Base-by-base conservation (phyloP, 371 early-diverging fungal genomes). In the Apophysomyces sp. region DNA sequence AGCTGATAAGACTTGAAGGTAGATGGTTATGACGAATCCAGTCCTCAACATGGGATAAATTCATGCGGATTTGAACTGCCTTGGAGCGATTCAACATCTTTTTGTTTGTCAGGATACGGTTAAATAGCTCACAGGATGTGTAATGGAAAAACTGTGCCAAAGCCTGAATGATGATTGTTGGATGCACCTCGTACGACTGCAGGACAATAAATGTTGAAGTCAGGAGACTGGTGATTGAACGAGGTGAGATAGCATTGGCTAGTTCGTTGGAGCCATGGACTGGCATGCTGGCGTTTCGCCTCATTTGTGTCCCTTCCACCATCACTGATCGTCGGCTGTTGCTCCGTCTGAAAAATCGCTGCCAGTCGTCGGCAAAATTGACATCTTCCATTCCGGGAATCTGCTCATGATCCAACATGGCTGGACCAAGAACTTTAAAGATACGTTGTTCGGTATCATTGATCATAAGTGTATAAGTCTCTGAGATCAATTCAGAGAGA, bases 61-160 rank as follows among this genome's bases (percentile, higher is more conserved):
- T 96, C 75, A 92, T 82, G 28, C 90, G 88, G 27, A 94, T 86
- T 72, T 89, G 92, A 62, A 92, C 73, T 0, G 95, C 95, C 52
- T 86, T 84, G 24, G 89, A 83, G 13, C 95, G 89, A 62, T 87
- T 87, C 63, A 91, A 84, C 37, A 87, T 83, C 49, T 88, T 86
- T 60, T 88, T 84, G 64, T 80, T 85, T 18, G 86, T 79, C 63
- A 94, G 65, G 66, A 96, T 88, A 15, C 85, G 85, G 69, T 96
- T 95, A 71, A 96, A 94, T 37, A 91, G 67, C 65, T 89, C 90
- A 58, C 86, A 79, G 18, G 88, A 84, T 27, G 92, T 72, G 69
- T 78, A 88, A 69, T 91, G 86, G 62, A 94, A 79, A 39, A 93
- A 66, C 67, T 94, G 94, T 13, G 79, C 76, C 31, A 93, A 56